Base-by-base conservation (phyloP, 768 basidiomycete genomes). In the Boletus subcaerulescens region DNA sequence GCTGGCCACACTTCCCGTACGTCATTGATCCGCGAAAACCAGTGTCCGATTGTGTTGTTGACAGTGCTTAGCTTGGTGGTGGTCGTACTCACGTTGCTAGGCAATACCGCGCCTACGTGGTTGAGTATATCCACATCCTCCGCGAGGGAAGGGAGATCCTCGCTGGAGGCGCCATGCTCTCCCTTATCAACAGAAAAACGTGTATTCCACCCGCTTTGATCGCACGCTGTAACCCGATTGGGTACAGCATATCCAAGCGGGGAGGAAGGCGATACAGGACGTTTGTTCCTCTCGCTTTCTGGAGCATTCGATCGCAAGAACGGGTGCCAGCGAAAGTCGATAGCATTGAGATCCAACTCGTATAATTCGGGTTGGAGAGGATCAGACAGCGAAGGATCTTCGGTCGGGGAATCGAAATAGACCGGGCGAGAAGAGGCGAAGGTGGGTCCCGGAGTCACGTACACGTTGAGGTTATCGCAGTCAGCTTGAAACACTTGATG, bases 311-410 rank as follows among this genome's bases (percentile, higher is more conserved):
- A 72, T 49, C 60, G 59, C 54, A 74, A 64, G 59, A 85, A 87
- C 10, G 78, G 77, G 44, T 71, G 66, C 85, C 85, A 86, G 48
- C 64, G 74, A 59, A 86, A 87, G 60, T 80, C 80, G 10, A 86
- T 67, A 5, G 62, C 61, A 7, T 71, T 65, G 38, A 74, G 66
- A 55, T 77, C 73, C 40, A 80, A 60, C 26, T 72, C 70, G 56
- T 73, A 77, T 45, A 67, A 66, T 47, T 64, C 64, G 35, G 68
- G 58, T 31, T 73, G 65, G 36, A 75, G 65, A 59, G 75, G 73
- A 59, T 73, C 73, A 31, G 77, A 74, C 36, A 62, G 52, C 46
- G 71, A 68, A 36, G 78, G 78, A 57, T 81, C 79, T 65, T 82
- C 79, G 31, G 73, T 71, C 2, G 80, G 80, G 3, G 78, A 80